phyloP scores from a whole-genome alignment of 352 stramenopile genomes.

The Globisporangium paddicum region DNA sequence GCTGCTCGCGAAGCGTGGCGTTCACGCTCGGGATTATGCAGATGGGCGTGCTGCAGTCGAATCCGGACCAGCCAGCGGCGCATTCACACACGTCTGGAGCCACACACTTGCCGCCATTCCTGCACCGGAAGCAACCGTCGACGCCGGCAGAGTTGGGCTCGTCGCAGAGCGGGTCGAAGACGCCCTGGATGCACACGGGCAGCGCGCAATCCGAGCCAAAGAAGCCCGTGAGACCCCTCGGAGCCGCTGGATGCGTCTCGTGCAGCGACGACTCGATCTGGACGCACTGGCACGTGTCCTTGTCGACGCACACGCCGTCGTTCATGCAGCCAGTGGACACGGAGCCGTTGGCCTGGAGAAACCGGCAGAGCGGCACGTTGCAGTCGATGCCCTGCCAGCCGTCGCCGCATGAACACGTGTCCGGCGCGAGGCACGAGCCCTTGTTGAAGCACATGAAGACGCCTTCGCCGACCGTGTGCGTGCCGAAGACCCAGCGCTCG shows the following conservation, averaged over 20 bases:
- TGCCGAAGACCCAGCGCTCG: slow-evolving; percentile 64
- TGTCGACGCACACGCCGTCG: slow-evolving; percentile 88
- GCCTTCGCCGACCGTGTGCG: slow-evolving; percentile 76
- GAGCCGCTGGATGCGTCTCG: slow-evolving; percentile 61
- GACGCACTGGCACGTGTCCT: slow-evolving; percentile 93
- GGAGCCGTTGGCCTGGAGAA: slow-evolving; percentile 51
- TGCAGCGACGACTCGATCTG: slow-evolving; percentile 83
- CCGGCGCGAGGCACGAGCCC: slow-evolving; percentile 89
- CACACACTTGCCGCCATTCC: slow-evolving; percentile 92
- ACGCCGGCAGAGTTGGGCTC: slow-evolving; percentile 27
- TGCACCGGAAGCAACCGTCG: slow-evolving; percentile 93
- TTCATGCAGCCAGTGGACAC: slow-evolving; percentile 87
- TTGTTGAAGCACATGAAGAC: slow-evolving; percentile 95
- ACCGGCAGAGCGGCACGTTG: slow-evolving; percentile 91
- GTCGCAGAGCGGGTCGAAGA: slow-evolving; percentile 91
- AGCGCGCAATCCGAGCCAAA: slow-evolving; percentile 93
- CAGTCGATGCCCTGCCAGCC: slow-evolving; percentile 94
- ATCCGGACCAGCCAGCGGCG: slow-evolving; percentile 91
- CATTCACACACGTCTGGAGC: slow-evolving; percentile 90
- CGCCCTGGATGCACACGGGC: slow-evolving; percentile 93
- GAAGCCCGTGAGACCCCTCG: slow-evolving; percentile 89
- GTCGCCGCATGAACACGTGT: slow-evolving; percentile 90
- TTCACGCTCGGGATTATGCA: slow-evolving; percentile 68
- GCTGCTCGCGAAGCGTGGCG: slow-evolving; percentile 62
- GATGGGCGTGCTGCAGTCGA: slow-evolving; percentile 92